phyloP scores from a whole-genome alignment of 345 rosid species.

The Rhodamnia rubescens region DNA sequence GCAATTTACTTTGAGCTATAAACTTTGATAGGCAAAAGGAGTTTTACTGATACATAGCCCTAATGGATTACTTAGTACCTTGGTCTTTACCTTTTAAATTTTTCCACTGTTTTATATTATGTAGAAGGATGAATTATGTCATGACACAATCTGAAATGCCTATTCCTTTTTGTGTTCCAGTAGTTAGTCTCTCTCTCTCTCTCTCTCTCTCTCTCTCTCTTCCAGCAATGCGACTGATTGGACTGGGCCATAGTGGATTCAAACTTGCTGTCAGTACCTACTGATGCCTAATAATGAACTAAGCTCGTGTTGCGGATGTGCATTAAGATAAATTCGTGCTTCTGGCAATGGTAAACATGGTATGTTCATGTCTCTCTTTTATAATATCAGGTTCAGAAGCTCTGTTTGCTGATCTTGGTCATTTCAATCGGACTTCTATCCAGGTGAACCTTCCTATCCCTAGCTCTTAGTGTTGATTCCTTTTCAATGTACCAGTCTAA shows the following conservation, averaged over 20 bases:
- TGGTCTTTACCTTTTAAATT: background rate
- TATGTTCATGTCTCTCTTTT: background rate
- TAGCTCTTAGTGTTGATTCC: background rate
- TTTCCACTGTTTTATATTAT: background rate
- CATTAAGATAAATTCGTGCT: background rate
- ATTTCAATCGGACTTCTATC: conserved; percentile 54
- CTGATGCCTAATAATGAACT: background rate
- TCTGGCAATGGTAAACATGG: background rate
- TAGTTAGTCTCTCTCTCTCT: background rate
- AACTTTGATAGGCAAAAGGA: background rate
- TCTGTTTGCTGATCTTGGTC: conserved; percentile 85
- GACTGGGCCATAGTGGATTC: background rate
- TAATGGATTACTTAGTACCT: background rate
- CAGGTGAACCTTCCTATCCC: conserved; percentile 20
- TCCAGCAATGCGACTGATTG: background rate
- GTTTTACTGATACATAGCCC: background rate
- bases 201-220: background rate
- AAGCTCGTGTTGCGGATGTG: background rate
- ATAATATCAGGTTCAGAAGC: conserved; percentile 67
- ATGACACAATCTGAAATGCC: background rate
- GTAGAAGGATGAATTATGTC: background rate
- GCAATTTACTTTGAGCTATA: background rate
- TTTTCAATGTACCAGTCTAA: background rate
- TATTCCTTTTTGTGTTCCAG: background rate
- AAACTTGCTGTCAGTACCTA: background rate